Base-by-base conservation (phyloP, 495 filamentous ascomycete species). In the Copromyces sp. region DNA sequence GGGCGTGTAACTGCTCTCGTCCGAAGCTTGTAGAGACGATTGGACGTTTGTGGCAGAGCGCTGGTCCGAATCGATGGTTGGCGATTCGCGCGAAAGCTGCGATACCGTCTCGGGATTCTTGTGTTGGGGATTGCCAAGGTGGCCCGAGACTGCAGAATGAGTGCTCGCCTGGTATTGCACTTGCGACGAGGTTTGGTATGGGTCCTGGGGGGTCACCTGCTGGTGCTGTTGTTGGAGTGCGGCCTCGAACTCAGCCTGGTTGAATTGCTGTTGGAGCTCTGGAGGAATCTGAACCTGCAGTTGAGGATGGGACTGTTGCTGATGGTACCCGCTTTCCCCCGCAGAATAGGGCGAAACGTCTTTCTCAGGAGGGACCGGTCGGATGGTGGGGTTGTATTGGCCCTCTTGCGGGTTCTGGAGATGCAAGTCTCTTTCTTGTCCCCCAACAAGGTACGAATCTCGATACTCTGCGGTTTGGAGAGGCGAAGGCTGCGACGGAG, bases 1-100 rank as follows among this genome's bases (percentile, higher is more conserved):
- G 4, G 78, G 72, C 7, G 77, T 68, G 77, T 81, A 81, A 69
- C 71, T 81, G 69, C 80, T 71, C 68, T 81, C 78, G 45, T 82
- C 75, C 41, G 82, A 80, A 72, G 78, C 77, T 69, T 83, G 84
- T 39, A 79, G 75, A 61, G 82, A 80, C 61, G 82, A 71, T 70
- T 75, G 82, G 35, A 83, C 76, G 77, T 78, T 83, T 76, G 75
- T 81, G 40, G 78, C 72, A 75, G 81, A 77, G 65, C 74, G 80
- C 45, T 81, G 84, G 73, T 83, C 84, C 65, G 79, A 82, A 71
- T 83, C 86, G 35, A 80, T 83, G 16, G 81, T 77, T 44, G 85
- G 82, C 68, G 87, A 88, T 70, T 91, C 89, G 80, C 86, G 87
- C 77, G 90, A 91, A 73, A 89, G 80, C 79, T 90, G 89, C 45